Conservation (phyloP, 192 early-diverging fungal species). For the Backusella liffmaniae region DNA sequence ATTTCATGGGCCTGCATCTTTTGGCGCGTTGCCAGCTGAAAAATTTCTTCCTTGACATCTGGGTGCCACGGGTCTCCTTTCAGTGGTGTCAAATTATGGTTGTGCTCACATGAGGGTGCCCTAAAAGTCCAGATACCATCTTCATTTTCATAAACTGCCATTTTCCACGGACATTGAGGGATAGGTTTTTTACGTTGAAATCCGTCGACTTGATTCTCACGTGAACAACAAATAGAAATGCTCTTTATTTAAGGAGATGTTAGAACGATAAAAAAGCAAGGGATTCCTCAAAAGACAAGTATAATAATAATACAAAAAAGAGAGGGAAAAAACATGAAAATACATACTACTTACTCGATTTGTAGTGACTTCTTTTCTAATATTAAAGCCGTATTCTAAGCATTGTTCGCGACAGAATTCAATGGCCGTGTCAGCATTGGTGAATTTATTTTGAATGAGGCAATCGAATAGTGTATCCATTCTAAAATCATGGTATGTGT, state of each 20-base stretch:
- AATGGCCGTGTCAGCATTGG: slow-evolving; percentile 35
- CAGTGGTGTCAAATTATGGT: slow-evolving; percentile 42
- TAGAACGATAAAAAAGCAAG: neutral
- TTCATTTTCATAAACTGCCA: slow-evolving; percentile 46
- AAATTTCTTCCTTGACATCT: slow-evolving; percentile 41
- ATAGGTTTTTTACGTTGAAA: slow-evolving; percentile 44
- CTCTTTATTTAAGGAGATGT: slow-evolving; percentile 31
- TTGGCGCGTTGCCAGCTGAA: slow-evolving; percentile 38
- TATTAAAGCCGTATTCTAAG: slow-evolving; percentile 46
- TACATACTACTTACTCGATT: slow-evolving; percentile 39
- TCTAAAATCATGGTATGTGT: neutral
- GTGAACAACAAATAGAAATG: slow-evolving; percentile 50
- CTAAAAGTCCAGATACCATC: slow-evolving; percentile 41
- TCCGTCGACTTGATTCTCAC: slow-evolving; percentile 44
- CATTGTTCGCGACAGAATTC: slow-evolving; percentile 41
- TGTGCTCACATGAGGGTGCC: slow-evolving; percentile 43
- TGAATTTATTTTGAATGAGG: neutral
- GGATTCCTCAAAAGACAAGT: no score
- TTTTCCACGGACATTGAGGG: slow-evolving; percentile 49
- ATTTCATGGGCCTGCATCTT: slow-evolving; percentile 35
- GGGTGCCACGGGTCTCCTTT: slow-evolving; percentile 43
- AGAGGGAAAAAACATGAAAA: neutral
- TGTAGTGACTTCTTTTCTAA: slow-evolving; percentile 50
- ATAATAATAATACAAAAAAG: slow-evolving; percentile 2
- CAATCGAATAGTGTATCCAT: slow-evolving; percentile 1